Evolutionary conservation across 441 rosid genomes (phyloP).

Genomic region (Populus hybrid): DNA sequence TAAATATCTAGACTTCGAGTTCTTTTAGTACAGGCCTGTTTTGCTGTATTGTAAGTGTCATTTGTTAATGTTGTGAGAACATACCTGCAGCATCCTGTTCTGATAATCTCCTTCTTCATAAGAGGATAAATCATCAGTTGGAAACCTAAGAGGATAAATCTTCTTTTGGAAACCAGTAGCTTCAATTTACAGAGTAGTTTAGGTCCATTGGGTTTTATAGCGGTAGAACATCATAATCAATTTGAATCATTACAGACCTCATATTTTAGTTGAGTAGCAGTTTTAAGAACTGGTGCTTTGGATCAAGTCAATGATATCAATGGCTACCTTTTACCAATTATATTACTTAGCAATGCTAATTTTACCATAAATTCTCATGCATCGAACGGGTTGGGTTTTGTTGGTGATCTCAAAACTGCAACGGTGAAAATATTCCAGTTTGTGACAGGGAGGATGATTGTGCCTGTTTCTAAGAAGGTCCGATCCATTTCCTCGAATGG

Average conservation of each 20-base stretch:
- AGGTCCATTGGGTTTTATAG: not conserved
- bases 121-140: conserved; percentile 11
- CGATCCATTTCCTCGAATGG: no score
- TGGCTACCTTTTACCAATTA: no score
- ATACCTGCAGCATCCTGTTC: conserved; percentile 14
- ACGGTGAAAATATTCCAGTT: no score
- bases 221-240: not conserved
- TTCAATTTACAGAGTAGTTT: conserved; percentile 11
- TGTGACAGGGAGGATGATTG: no score
- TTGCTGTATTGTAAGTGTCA: conserved; percentile 21
- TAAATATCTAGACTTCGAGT: conserved; percentile 95
- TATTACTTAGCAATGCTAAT: no score
- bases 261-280: not conserved
- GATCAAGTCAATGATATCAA: not conserved
- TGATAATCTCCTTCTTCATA: conserved; percentile 17
- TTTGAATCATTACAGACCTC: not conserved
- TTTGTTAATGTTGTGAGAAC: conserved; percentile 24
- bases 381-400: not conserved
- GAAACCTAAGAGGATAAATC: not conserved
- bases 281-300: not conserved
- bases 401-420: no score
- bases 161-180: conserved; percentile 17
- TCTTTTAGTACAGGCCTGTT: conserved; percentile 51
- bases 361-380: not conserved
- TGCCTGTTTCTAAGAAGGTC: no score